Percentiles rank a stretch among this genome's conserved stretches.
These are phyloP conservation scores for Globisporangium apiculatum DNA, from an alignment of 352 stramenopile genomes.

Conservation along the genomic window DNA sequence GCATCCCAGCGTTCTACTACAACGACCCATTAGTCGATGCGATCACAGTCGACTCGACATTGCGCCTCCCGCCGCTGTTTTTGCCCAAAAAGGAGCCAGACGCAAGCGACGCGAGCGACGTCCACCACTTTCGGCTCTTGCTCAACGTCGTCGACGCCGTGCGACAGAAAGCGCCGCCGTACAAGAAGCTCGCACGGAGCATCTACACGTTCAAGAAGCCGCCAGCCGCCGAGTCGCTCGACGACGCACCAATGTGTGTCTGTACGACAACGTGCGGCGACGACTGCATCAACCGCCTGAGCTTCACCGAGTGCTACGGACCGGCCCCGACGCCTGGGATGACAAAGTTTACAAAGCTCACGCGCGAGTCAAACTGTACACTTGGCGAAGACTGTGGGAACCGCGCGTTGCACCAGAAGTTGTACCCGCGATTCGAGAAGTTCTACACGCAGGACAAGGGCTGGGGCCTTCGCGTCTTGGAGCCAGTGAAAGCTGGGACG, in stretches of 20 bases:
- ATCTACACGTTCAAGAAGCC: constrained; percentile 85
- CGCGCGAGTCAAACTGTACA: constrained; percentile 85
- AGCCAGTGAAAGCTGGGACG: constrained; percentile 74
- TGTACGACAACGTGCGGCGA: constrained; percentile 82
- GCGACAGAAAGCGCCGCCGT: constrained; percentile 65
- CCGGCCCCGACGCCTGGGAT: constrained; percentile 43
- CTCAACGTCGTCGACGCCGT: constrained; percentile 64
- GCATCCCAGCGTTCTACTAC: constrained; percentile 70
- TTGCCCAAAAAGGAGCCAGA: constrained; percentile 59
- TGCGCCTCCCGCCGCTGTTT: constrained; percentile 76
- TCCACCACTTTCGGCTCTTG: constrained; percentile 76
- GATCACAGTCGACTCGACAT: constrained; percentile 69
- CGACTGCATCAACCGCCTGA: constrained; percentile 92
- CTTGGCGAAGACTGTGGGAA: constrained; percentile 90
- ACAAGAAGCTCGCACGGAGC: constrained; percentile 65
- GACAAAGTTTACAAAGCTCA: constrained; percentile 62
- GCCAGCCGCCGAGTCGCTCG: constrained; percentile 42
- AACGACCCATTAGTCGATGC: constrained; percentile 51
- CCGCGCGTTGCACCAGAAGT: constrained; percentile 78
- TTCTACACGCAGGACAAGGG: constrained; percentile 87
- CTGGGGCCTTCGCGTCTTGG: constrained; percentile 83
- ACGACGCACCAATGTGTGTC: constrained; percentile 72
- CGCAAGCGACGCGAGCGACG: constrained; percentile 35
- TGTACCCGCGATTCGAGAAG: constrained; percentile 64
- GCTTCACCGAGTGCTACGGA: constrained; percentile 90